Base-by-base conservation (phyloP, 2,329 filamentous ascomycete species). In the Microascus cirrosus region DNA sequence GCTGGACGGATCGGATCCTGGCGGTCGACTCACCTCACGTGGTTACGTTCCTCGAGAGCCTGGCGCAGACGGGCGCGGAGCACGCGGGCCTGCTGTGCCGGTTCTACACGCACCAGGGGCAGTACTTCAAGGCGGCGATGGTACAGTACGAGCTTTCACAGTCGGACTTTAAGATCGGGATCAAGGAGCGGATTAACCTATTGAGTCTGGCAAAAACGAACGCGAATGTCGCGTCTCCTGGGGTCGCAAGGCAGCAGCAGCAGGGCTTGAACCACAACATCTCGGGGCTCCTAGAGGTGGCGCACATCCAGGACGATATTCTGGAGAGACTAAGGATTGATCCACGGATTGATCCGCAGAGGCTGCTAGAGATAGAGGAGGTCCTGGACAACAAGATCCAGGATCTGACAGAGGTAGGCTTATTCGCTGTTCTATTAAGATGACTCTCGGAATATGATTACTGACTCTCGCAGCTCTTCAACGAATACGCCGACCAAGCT, bases 261-360 rank as follows among this genome's bases (percentile, higher is more conserved):
- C 94, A 96, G 70, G 80, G 91, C 60, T 77, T 97, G 32, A 82
- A 93, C 59, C 89, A 95, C 65, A 85, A 90, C 61, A 88, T 96
- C 25, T 85, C 85, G 2, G 91, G 94, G 63, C 78, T 95, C 52
- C 83, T 99, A 11, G 94, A 99, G 65, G 84, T 97, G 55, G 93
- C 92, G 15, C 93, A 94, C 66, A 94, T 99, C 57, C 94, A 99
- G 70, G 90, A 96, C 67, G 94, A 99, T 65, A 73, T 97, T 50
- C 71, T 97, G 25, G 87, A 91, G 67, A 82, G 90, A 53, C 75
- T 99, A 56, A 83, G 80, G 67, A 79, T 80, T 11, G 94, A 99
- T 62, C 69, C 75, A 1, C 83, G 94, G 51, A 80, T 96, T 42
- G 74, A 78, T 13, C 72, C 77, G 0, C 82, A 86, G 54, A 82